phyloP scores from a whole-genome alignment of 768 basidiomycete genomes.

The Chalciporus sphaerocephalus region DNA sequence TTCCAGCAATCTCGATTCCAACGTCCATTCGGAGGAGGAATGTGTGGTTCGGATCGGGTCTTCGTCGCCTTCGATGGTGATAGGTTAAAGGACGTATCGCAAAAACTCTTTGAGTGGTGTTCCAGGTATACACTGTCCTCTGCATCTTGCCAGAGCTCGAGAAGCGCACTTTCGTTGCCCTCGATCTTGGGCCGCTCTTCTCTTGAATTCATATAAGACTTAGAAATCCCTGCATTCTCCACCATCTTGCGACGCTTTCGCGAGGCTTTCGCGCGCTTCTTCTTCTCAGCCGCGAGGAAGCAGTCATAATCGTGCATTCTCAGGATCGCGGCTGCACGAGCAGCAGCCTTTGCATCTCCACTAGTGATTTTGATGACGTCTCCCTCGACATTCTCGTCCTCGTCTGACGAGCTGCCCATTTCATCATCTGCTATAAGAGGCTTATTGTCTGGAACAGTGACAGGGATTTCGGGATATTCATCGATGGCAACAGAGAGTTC shows the following conservation, averaged over 20 bases:
- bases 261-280: conserved; percentile 29
- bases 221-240: conserved; percentile 29
- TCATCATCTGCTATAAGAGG: neutral
- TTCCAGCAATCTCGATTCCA: conserved; percentile 85
- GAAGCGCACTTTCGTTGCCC: conserved; percentile 19
- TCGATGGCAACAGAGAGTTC: conserved; percentile 33
- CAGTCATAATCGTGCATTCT: conserved; percentile 89
- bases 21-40: conserved; percentile 19
- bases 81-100: conserved; percentile 13
- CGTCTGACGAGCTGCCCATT: conserved; percentile 20
- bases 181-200: conserved; percentile 13
- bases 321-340: conserved; percentile 88
- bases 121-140: conserved; percentile 30
- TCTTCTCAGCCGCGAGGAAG: conserved; percentile 39
- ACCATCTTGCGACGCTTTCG: conserved; percentile 38
- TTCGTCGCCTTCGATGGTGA: conserved; percentile 14
- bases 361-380: conserved; percentile 79
- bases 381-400: conserved; percentile 33
- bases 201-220: conserved; percentile 16
- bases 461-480: conserved; percentile 5
- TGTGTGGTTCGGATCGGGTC: neutral
- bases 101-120: conserved; percentile 17
- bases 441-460: neutral
- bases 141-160: conserved; percentile 28
- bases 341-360: conserved; percentile 80